These are phyloP conservation scores for Alternaria atra DNA, from an alignment of 2,329 filamentous ascomycete genomes.

Conservation along the genomic window DNA sequence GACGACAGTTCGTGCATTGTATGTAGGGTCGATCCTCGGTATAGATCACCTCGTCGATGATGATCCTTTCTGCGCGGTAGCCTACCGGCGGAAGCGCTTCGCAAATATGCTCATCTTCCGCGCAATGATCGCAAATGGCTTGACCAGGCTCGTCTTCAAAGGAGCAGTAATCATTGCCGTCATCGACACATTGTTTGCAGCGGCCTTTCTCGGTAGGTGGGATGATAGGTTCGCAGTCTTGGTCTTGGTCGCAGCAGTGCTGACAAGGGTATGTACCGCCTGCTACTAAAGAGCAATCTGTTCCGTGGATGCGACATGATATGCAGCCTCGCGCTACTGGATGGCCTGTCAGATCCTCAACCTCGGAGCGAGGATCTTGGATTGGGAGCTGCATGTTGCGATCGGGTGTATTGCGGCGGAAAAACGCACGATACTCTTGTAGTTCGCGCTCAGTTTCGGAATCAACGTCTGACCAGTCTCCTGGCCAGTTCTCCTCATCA, in stretches of 20 bases:
- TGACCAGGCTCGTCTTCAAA: slow-evolving; percentile 29
- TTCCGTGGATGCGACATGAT: slow-evolving; percentile 38
- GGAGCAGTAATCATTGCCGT: slow-evolving; percentile 27
- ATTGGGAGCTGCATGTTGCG: slow-evolving; percentile 25
- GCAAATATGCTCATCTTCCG: slow-evolving; percentile 23
- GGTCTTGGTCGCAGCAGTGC: slow-evolving; percentile 23
- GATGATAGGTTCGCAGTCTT: slow-evolving; percentile 48
- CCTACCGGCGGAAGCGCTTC: slow-evolving; percentile 23
- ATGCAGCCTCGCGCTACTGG: slow-evolving; percentile 48
- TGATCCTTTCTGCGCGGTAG: slow-evolving; percentile 28
- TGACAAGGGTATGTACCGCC: slow-evolving; percentile 41
- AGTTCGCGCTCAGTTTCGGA: slow-evolving; percentile 24
- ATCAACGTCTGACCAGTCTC: slow-evolving; percentile 30
- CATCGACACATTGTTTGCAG: slow-evolving; percentile 42
- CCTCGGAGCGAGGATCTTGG: slow-evolving; percentile 30
- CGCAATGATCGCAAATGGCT: slow-evolving; percentile 32
- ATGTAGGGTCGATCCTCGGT: slow-evolving; percentile 25
- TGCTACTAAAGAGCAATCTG: slow-evolving; percentile 38
- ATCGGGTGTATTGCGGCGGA: slow-evolving; percentile 23
- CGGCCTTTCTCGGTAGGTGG: slow-evolving; percentile 39
- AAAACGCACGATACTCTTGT: slow-evolving; percentile 13
- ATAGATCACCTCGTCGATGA: slow-evolving; percentile 33
- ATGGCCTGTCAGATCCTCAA: slow-evolving; percentile 45
- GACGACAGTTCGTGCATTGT: slow-evolving; percentile 42
- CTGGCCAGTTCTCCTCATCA: slow-evolving; percentile 42